Evolutionary conservation across 768 basidiomycete species (phyloP).

Genomic region (Sutorius australiensis): DNA sequence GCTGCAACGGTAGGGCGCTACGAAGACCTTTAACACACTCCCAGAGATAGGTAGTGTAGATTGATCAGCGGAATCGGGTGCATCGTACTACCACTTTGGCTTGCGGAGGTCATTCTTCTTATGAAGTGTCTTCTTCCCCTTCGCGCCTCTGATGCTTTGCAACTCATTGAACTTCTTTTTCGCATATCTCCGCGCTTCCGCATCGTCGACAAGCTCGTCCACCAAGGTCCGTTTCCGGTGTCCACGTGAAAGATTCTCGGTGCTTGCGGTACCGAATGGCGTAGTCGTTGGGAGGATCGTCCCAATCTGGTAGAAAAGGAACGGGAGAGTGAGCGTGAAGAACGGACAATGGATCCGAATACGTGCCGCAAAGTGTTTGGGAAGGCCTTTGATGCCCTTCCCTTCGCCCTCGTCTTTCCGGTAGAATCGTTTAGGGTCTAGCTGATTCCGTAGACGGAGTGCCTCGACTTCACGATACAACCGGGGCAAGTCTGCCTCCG

Average conservation of each 20-base stretch:
- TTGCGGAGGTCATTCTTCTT: slow-evolving; percentile 60
- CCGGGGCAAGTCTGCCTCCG: slow-evolving; percentile 73
- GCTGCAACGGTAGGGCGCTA: not conserved
- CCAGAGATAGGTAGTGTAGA: slow-evolving; percentile 6
- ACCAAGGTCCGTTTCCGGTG: slow-evolving; percentile 79
- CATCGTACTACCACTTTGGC: slow-evolving; percentile 58
- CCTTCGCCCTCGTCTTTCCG: slow-evolving; percentile 83
- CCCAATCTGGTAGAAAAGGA: slow-evolving; percentile 55
- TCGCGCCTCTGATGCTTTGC: slow-evolving; percentile 61
- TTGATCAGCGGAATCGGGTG: slow-evolving; percentile 5
- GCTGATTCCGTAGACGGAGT: slow-evolving; percentile 76
- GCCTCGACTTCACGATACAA: slow-evolving; percentile 86
- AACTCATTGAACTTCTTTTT: slow-evolving; percentile 87
- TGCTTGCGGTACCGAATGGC: slow-evolving; percentile 67
- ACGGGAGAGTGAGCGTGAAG: slow-evolving; percentile 1
- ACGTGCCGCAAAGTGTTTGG: slow-evolving; percentile 87
- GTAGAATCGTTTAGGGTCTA: slow-evolving; percentile 92
- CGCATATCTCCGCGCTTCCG: slow-evolving; percentile 82
- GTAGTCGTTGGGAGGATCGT: slow-evolving; percentile 66
- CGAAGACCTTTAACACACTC: not conserved
- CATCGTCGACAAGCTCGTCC: slow-evolving; percentile 86
- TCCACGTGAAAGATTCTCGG: slow-evolving; percentile 67
- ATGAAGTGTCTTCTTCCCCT: slow-evolving; percentile 66
- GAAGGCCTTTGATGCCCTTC: slow-evolving; percentile 77
- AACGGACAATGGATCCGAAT: not conserved